Percentiles rank a stretch among this genome's conserved stretches.
These are phyloP conservation scores for Tetracentron sinense DNA, from an alignment of 164 flowering plant species.

Conservation along the genomic window DNA sequence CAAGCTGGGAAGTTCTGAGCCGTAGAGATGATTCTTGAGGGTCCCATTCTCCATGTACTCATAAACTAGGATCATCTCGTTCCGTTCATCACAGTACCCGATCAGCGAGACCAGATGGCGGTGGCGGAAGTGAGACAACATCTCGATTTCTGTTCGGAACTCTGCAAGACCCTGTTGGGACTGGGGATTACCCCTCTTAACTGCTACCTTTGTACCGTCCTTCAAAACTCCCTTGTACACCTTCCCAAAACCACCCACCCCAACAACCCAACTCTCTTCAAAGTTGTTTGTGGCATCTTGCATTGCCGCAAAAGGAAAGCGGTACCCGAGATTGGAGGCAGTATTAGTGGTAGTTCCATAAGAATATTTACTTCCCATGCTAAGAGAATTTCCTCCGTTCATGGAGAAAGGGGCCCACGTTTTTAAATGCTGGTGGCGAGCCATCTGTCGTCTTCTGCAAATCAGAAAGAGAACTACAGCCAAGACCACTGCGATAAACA, in stretches of 20 bases:
- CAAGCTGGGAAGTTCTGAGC: constrained; percentile 46
- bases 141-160: constrained; percentile 75
- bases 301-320: constrained; percentile 55
- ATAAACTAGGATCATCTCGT: constrained; percentile 78
- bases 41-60: constrained; percentile 90
- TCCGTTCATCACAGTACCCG: constrained; percentile 78
- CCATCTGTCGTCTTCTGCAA: constrained; percentile 27
- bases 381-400: constrained; percentile 42
- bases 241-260: constrained; percentile 86
- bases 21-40: constrained; percentile 71
- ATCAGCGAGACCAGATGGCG: constrained; percentile 79
- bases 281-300: constrained; percentile 76
- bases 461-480: constrained; percentile 27
- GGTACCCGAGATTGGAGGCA: constrained; percentile 40
- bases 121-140: constrained; percentile 84
- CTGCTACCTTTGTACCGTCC: constrained; percentile 76
- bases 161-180: constrained; percentile 83
- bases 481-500: too few relatives aligned
- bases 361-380: constrained; percentile 63
- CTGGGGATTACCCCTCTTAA: constrained; percentile 68
- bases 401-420: constrained; percentile 58
- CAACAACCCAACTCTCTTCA: constrained; percentile 75
- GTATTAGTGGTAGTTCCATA: constrained; percentile 45
- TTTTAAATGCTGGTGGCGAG: constrained; percentile 40
- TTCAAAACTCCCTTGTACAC: constrained; percentile 60